Evolutionary conservation across 345 rosid species (phyloP), one percentile per base, ranked within the genome.

Genomic region (Aquilaria malaccensis): DNA sequence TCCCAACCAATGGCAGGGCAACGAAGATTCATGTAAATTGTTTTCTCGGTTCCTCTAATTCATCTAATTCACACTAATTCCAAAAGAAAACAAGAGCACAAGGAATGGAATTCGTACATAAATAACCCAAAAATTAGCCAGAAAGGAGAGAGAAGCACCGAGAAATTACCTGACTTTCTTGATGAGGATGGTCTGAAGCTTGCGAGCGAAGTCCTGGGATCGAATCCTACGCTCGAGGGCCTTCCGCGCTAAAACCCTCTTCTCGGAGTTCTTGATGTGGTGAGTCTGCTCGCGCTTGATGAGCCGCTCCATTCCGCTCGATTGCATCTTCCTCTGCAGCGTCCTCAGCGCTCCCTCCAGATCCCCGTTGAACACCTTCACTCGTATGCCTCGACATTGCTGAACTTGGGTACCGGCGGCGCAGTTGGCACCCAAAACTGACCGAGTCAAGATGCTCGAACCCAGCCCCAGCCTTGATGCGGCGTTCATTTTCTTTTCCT

Each of bases 251-350:
- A 93, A 60, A 53, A 93, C 83, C 33, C 94, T 85, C 80, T 85
- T 89, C 89, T 93, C 97, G 37, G 98, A 93, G 67, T 93, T 87
- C 85, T 87, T 93, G 56, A 87, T 45, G 73, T 89, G 98, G 56
- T 70, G 83, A 30, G 73, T 80, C 81, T 80, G 85, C 52, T 74
- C 66, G 3, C 69, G 69, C 82, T 85, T 93, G 43, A 93, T 87
- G 67, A 89, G 66, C 72, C 98, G 73, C 65, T 93, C 98, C 54
- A 89, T 83, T 66, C 98, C 98, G 62, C 97, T 89, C 9, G 89
- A 77, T 31, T 70, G 77, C 98, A 93, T 93, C 81, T 76, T 74
- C 72, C 82, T 80, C 86, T 90, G 94, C 91, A 93, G 62, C 1
- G 73, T 7, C 49, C 67, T 13, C 65, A 93, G 74, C 50, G 96